Conservation (phyloP, 2,329 filamentous ascomycete genomes). For the Apiospora pterosperma region DNA sequence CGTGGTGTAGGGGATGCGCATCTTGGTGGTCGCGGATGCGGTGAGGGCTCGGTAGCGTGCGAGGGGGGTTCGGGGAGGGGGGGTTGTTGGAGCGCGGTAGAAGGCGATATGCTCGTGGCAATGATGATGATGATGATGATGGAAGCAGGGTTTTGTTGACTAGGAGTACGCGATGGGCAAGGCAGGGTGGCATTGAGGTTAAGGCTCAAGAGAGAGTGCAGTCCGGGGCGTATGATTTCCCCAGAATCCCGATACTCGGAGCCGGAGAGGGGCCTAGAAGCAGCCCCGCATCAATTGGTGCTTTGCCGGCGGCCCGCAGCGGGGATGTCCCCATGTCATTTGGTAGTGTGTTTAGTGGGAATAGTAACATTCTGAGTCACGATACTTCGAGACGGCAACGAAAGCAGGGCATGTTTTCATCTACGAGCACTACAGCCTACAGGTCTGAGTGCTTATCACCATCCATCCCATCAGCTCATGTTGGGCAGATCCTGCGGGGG, state of each 20-base stretch:
- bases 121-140: background rate
- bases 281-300: background rate
- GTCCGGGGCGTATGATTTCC: background rate
- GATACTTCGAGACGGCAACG: too few relatives aligned
- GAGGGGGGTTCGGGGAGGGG: too few relatives aligned
- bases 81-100: background rate
- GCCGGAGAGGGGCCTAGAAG: background rate
- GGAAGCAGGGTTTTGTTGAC: background rate
- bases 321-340: background rate
- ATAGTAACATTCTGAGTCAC: background rate
- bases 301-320: background rate
- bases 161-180: background rate
- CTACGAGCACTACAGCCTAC: too few relatives aligned
- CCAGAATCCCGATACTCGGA: background rate
- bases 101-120: background rate
- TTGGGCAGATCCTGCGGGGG: too few relatives aligned
- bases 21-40: slow-evolving; percentile 29
- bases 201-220: background rate
- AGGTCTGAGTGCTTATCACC: too few relatives aligned
- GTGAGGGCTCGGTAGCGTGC: background rate
- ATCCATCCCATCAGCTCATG: too few relatives aligned
- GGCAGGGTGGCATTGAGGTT: background rate
- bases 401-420: too few relatives aligned
- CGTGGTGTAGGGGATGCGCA: slow-evolving; percentile 66
- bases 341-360: background rate